phyloP scores from a whole-genome alignment of 2,329 filamentous ascomycete species.

The Mollisiaceae sp. region DNA sequence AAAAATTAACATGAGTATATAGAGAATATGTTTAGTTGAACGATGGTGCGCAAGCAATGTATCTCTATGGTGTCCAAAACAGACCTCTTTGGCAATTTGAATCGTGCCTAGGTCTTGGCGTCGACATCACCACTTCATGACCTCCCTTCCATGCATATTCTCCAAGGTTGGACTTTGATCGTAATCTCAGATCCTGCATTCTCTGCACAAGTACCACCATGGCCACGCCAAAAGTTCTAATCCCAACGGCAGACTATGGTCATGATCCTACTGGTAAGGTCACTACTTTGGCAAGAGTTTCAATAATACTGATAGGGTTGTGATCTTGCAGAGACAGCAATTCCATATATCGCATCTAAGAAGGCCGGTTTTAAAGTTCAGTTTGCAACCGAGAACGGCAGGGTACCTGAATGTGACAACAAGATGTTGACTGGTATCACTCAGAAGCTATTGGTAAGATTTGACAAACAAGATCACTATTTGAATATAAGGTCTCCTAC shows the following conservation, averaged over 20 bases:
- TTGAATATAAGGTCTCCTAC: no score
- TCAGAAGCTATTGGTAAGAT: slow-evolving; percentile 53
- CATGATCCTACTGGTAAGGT: slow-evolving; percentile 58
- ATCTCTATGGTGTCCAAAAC: neutral
- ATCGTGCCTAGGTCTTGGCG: neutral
- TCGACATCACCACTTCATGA: neutral
- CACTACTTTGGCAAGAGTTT: neutral
- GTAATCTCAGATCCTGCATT: neutral
- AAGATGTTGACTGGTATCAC: slow-evolving; percentile 56
- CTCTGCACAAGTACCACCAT: slow-evolving; percentile 13
- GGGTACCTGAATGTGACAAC: slow-evolving; percentile 53
- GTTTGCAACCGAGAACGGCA: slow-evolving; percentile 57
- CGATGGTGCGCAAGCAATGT: no score
- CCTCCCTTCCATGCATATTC: neutral
- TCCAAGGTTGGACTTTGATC: neutral
- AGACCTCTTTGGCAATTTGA: neutral
- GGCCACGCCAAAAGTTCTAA: slow-evolving; percentile 46
- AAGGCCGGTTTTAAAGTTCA: slow-evolving; percentile 52
- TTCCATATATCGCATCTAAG: slow-evolving; percentile 55
- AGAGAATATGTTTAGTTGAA: neutral
- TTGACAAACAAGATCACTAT: slow-evolving; percentile 1
- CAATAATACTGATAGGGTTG: neutral
- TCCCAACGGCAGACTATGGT: slow-evolving; percentile 60
- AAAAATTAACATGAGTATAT: no score
- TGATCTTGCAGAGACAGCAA: slow-evolving; percentile 50